Percentiles rank a stretch among this genome's conserved stretches.
phyloP scores from a whole-genome alignment of 2,329 filamentous ascomycete genomes.

The Penicillium hesseltinei region DNA sequence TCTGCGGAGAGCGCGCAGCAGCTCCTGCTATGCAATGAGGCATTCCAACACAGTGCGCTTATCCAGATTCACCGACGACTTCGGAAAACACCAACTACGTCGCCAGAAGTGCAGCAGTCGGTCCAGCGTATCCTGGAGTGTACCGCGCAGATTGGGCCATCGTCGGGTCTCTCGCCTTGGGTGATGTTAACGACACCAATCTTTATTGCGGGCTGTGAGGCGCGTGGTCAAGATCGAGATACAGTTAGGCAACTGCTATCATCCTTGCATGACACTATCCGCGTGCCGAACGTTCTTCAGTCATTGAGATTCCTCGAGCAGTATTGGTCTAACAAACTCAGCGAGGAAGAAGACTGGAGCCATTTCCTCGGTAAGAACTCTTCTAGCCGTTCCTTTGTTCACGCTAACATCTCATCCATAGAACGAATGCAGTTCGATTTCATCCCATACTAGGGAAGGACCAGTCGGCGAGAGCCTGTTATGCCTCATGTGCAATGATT shows the following conservation, averaged over 20 bases:
- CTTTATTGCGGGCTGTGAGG: constrained; percentile 46
- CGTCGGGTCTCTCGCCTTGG: constrained; percentile 41
- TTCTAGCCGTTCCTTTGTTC: neutral
- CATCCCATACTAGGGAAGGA: constrained; percentile 25
- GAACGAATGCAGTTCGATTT: constrained; percentile 37
- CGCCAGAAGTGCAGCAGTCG: constrained; percentile 35
- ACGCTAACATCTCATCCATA: constrained; percentile 13
- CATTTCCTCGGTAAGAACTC: constrained; percentile 37
- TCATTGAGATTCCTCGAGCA: constrained; percentile 43
- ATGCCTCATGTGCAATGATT: constrained; percentile 20
- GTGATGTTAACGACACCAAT: constrained; percentile 45
- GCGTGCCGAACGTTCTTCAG: constrained; percentile 44
- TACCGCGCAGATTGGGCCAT: constrained; percentile 39
- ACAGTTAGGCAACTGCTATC: constrained; percentile 34
- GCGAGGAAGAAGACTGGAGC: constrained; percentile 40
- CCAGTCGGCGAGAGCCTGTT: neutral
- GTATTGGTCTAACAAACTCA: constrained; percentile 35
- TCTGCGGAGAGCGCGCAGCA: constrained; percentile 35
- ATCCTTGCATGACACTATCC: constrained; percentile 40
- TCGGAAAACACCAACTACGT: constrained; percentile 31
- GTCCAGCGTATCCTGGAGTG: constrained; percentile 42
- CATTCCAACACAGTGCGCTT: constrained; percentile 45
- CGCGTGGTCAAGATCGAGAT: constrained; percentile 37
- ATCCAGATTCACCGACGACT: constrained; percentile 44
- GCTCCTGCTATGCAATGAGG: constrained; percentile 43